Evolutionary conservation across 768 basidiomycete genomes (phyloP).

Genomic region (Leucocoprinus birnbaumii): DNA sequence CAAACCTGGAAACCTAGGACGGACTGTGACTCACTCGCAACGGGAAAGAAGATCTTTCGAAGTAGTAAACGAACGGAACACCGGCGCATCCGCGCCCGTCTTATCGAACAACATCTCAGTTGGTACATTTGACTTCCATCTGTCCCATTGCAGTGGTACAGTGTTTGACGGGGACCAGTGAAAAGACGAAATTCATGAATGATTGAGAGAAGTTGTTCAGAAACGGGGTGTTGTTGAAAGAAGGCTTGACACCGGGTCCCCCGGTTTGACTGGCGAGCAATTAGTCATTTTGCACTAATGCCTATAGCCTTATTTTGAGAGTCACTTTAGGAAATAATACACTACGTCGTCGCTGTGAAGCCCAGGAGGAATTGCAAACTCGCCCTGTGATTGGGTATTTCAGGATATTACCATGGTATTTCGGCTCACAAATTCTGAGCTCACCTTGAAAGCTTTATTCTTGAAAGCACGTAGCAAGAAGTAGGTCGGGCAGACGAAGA

Average conservation of each 20-base stretch:
- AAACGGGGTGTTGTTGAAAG: slow-evolving; percentile 34
- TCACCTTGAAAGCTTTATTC: slow-evolving; percentile 29
- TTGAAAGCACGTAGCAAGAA: slow-evolving; percentile 30
- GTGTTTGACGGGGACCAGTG: slow-evolving; percentile 26
- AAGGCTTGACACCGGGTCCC: slow-evolving; percentile 16
- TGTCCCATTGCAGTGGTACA: slow-evolving; percentile 34
- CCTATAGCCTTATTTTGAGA: too few species aligned
- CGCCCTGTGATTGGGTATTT: slow-evolving; percentile 29
- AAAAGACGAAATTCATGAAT: slow-evolving; percentile 33
- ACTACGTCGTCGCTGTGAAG: slow-evolving; percentile 31
- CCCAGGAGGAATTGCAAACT: slow-evolving; percentile 43
- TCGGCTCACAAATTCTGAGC: not conserved
- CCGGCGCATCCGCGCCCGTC: slow-evolving; percentile 26
- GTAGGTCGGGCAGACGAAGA: slow-evolving; percentile 45
- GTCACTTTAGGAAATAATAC: slow-evolving; percentile 41
- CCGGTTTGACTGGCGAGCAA: not conserved
- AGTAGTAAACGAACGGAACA: slow-evolving; percentile 1
- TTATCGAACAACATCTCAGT: slow-evolving; percentile 48
- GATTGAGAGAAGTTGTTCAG: slow-evolving; percentile 32
- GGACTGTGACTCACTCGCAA: slow-evolving; percentile 4
- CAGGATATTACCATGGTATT: too few species aligned
- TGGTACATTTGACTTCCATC: slow-evolving; percentile 19
- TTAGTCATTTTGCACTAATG: too few species aligned
- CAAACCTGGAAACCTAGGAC: too few species aligned
- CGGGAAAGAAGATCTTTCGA: not conserved